Base-by-base conservation (phyloP, 805 yeast species). In the Barnettozyma sp. region DNA sequence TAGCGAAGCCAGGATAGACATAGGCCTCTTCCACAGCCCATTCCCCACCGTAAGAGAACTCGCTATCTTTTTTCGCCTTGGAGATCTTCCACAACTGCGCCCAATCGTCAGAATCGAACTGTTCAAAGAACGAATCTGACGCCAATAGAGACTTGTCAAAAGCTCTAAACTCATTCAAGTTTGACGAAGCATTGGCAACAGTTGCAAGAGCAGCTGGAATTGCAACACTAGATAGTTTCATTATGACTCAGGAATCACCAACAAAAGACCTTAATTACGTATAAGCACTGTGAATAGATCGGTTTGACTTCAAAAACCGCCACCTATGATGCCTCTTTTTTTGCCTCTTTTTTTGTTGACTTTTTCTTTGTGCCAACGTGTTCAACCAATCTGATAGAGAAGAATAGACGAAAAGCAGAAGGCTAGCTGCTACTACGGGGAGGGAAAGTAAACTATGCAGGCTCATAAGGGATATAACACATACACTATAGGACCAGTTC, bases 1-100 rank as follows among this genome's bases (percentile, higher is more conserved):
- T 72, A 12, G 50, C 54, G 47, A 75, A 72, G 0, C 81, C 92
- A 2, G 78, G 75, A 49, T 70, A 66, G 21, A 66, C 68, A 13
- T 63, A 43, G 1, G 82, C 57, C 54, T 77, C 83, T 54, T 79
- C 86, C 27, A 87, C 65, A 7, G 63, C 61, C 96, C 96, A 86
- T 53, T 73, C 61, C 15, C 95, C 96, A 22, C 56, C 68, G 52
- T 82, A 85, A 3, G 76, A 53, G 45, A 71, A 68, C 47, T 70
- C 75, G 22, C 70, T 76, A 37, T 67, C 70, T 44, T 66, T 70
- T 44, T 55, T 60, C 7, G 73, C 73, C 46, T 66, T 60, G 12
- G 94, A 82, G n/a, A 71, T 65, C 40, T 62, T 64, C 88, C 88
- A 81, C 36, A 65, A 54, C 14, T 54, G 51, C 12, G 54, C 57